phyloP scores from a whole-genome alignment of 2,329 filamentous ascomycete genomes.

The Colletotrichum liriopes region DNA sequence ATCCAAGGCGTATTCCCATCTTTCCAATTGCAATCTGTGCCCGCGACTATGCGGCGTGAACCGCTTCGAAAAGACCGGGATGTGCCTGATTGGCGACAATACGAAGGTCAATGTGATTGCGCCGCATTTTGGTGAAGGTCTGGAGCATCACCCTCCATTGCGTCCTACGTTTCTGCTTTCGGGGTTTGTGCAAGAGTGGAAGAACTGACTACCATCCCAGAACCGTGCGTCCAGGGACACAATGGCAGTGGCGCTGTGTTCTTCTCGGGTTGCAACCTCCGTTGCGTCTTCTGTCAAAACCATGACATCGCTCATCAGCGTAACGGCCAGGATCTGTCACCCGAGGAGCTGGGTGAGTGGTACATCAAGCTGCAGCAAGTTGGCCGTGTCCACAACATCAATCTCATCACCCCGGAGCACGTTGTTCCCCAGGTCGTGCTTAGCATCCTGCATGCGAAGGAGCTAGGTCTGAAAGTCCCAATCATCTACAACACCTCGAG shows the following conservation, averaged over 20 bases:
- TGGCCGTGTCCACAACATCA: constrained; percentile 91
- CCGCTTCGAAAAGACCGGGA: constrained; percentile 83
- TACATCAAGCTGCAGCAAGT: constrained; percentile 86
- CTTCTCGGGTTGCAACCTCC: constrained; percentile 82
- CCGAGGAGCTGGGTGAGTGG: constrained; percentile 86
- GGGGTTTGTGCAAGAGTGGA: constrained; percentile 1
- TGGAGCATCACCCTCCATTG: constrained; percentile 41
- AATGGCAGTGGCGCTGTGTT: constrained; percentile 87
- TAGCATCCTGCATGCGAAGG: constrained; percentile 80
- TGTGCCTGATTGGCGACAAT: constrained; percentile 83
- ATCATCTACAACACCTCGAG: constrained; percentile 90
- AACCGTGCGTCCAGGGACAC: constrained; percentile 87
- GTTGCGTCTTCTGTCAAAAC: constrained; percentile 87
- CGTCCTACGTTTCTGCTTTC: not conserved
- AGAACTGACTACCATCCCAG: constrained; percentile 53
- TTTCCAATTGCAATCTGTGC: constrained; percentile 86
- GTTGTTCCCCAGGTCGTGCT: constrained; percentile 87
- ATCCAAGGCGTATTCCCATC: constrained; percentile 80
- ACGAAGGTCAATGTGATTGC: constrained; percentile 89
- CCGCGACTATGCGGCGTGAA: constrained; percentile 85
- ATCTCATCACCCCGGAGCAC: constrained; percentile 89
- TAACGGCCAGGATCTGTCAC: constrained; percentile 85
- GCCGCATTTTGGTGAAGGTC: constrained; percentile 86
- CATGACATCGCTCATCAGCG: constrained; percentile 86
- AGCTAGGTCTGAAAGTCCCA: constrained; percentile 79